Percentiles rank a stretch among this genome's conserved stretches.
Conservation (phyloP, 306 rosid species). For the Cucumis hystrix region DNA sequence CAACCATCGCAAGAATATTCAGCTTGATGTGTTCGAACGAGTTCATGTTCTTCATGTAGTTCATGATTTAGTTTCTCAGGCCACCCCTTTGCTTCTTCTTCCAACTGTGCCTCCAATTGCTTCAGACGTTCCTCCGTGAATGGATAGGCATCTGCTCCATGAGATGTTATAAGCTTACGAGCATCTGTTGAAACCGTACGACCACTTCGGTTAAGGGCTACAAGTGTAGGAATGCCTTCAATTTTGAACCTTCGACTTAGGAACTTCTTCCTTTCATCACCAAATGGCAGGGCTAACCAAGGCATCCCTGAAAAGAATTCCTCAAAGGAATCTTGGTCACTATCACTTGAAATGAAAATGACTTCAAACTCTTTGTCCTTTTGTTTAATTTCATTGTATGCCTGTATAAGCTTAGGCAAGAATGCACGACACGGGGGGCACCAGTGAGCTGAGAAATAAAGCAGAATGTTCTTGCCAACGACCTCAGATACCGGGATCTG, state of each 20-base stretch:
- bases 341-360: conserved; percentile 63
- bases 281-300: conserved; percentile 74
- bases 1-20: conserved; percentile 31
- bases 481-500: conserved; percentile 59
- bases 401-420: conserved; percentile 51
- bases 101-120: conserved; percentile 29
- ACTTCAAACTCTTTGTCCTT: conserved; percentile 48
- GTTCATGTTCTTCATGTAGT: conserved; percentile 44
- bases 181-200: conserved; percentile 50
- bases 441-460: conserved; percentile 87
- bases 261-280: conserved; percentile 47
- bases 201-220: conserved; percentile 56
- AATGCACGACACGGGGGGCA: conserved; percentile 72
- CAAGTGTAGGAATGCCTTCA: conserved; percentile 43
- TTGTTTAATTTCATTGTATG: conserved; percentile 49
- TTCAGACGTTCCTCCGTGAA: conserved; percentile 40
- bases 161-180: conserved; percentile 15
- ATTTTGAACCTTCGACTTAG: conserved; percentile 44
- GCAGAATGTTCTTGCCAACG: conserved; percentile 51
- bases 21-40: conserved; percentile 20
- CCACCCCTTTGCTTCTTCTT: conserved; percentile 50
- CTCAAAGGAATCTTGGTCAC: conserved; percentile 46
- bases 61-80: conserved; percentile 37
- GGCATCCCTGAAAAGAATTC: conserved; percentile 62
- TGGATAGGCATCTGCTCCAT: conserved; percentile 66